Conservation (phyloP, 306 rosid genomes). For the Fagus sylvatica region DNA sequence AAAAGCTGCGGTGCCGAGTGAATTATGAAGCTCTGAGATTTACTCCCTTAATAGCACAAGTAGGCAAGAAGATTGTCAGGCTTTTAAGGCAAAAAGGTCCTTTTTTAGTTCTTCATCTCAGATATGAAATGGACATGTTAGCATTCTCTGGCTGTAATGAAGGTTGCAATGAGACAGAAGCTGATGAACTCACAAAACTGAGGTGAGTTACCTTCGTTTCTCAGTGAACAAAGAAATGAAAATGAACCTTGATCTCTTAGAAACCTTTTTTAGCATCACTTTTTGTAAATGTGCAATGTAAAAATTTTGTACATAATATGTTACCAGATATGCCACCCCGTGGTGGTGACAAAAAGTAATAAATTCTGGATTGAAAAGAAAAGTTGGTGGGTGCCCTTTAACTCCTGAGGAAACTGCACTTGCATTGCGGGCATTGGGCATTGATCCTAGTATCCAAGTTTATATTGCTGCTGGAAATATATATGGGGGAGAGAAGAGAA, state of each 20-base stretch:
- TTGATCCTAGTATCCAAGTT: slow-evolving; percentile 67
- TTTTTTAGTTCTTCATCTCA: slow-evolving; percentile 90
- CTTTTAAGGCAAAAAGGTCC: slow-evolving; percentile 82
- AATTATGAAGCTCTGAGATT: slow-evolving; percentile 75
- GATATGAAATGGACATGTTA: slow-evolving; percentile 98
- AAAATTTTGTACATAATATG: not conserved
- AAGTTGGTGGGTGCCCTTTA: slow-evolving; percentile 83
- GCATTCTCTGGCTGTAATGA: slow-evolving; percentile 93
- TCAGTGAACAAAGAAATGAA: not conserved
- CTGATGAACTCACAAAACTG: slow-evolving; percentile 73
- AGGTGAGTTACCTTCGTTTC: slow-evolving; percentile 47
- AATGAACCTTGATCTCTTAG: not conserved
- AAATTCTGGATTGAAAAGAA: slow-evolving; percentile 70
- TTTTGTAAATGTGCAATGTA: slow-evolving; percentile 5
- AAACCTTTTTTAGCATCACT: not conserved
- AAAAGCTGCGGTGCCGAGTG: slow-evolving; percentile 76
- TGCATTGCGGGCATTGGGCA: slow-evolving; percentile 62
- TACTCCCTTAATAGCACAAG: slow-evolving; percentile 68
- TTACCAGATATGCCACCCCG: slow-evolving; percentile 67
- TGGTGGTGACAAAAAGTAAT: slow-evolving; percentile 94
- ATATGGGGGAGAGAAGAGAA: slow-evolving; percentile 72
- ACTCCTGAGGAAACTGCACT: slow-evolving; percentile 90
- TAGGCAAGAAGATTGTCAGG: slow-evolving; percentile 67
- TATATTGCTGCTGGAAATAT: slow-evolving; percentile 94
- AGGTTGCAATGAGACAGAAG: slow-evolving; percentile 67